Evolutionary conservation across 352 stramenopile species (phyloP), one percentile per base, ranked within the genome.

Genomic region (Globisporangium solare): DNA sequence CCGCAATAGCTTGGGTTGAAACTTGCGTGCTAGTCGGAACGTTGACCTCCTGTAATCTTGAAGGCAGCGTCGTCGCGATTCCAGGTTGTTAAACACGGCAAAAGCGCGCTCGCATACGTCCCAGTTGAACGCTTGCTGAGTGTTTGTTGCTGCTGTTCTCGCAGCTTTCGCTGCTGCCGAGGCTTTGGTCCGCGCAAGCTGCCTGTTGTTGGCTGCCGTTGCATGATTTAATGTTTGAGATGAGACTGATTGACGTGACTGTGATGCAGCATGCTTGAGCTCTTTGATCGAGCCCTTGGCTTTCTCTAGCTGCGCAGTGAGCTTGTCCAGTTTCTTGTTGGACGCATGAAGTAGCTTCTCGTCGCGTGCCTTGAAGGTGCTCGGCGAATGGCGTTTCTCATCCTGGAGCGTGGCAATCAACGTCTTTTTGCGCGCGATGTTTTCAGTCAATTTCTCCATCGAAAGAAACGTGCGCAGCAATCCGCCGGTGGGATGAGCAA

Each of bases 401-500:
- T 63, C 32, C 14, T 79, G 71, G 20, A 91, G 54, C 13, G 79
- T 84, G 7, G 31, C 47, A 8, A 89, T 68, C 3, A 88, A 60
- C 35, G 74, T 61, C 20, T 83, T 54, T 0, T 77, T 78, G 48
- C 86, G 68, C 0, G 71, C 62, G 22, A 96, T 88, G 31, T 65
- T 74, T 1, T 66, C 66, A 0, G 76, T 90, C 1, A 92, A 60
- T 13, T 64, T 68, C 58, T 93, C 79, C 70, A 93, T 85, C 6
- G 67, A 73, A 6, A 94, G 47, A 54, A 93, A 94, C 6, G 71
- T 86, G 5, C 71, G 59, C 22, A 96, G 61, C 15, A 96, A 47
- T 0, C 77, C 84, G 6, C 84, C 83, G 0, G 83, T 93, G 3
- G 86, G 82, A 32, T 84, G 78, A 17, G 73, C 79, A 6, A 96